Evolutionary conservation across 1,139 yeast genomes (phyloP).

Genomic region (Kurtzmaniella quercitrusa): DNA sequence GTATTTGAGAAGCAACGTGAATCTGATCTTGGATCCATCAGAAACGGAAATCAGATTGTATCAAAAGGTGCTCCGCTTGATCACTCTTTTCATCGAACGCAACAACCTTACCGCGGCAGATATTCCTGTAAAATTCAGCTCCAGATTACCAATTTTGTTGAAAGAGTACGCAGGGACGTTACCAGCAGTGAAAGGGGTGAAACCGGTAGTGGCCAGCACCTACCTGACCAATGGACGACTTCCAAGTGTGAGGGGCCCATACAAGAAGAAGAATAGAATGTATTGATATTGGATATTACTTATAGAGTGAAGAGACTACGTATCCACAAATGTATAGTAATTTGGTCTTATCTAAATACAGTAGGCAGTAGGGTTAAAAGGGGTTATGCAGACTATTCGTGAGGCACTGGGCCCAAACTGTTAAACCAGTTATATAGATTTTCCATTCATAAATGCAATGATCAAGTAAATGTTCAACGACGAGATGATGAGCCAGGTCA

Average conservation of each 20-base stretch:
- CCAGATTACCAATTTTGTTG: constrained; percentile 63
- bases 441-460: constrained; percentile 63
- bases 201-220: constrained; percentile 1
- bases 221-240: constrained; percentile 23
- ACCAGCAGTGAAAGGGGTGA: constrained; percentile 46
- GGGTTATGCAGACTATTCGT: no score
- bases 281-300: not conserved
- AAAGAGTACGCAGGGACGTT: constrained; percentile 75
- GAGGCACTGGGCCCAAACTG: no score
- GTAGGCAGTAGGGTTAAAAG: no score
- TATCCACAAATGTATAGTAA: constrained; percentile 4
- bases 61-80: constrained; percentile 40
- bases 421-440: constrained; percentile 42
- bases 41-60: constrained; percentile 26
- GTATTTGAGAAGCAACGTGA: constrained; percentile 29
- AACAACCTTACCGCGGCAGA: constrained; percentile 23
- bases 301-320: constrained; percentile 6
- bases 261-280: constrained; percentile 31
- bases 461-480: constrained; percentile 72
- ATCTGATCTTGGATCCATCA: constrained; percentile 26
- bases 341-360: constrained; percentile 1
- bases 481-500: constrained; percentile 70
- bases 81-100: constrained; percentile 27
- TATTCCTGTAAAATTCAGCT: constrained; percentile 33
- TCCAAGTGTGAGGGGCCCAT: constrained; percentile 40